Base-by-base conservation (phyloP, 2,329 filamentous ascomycete species). In the Ceratocystis albifundus region DNA sequence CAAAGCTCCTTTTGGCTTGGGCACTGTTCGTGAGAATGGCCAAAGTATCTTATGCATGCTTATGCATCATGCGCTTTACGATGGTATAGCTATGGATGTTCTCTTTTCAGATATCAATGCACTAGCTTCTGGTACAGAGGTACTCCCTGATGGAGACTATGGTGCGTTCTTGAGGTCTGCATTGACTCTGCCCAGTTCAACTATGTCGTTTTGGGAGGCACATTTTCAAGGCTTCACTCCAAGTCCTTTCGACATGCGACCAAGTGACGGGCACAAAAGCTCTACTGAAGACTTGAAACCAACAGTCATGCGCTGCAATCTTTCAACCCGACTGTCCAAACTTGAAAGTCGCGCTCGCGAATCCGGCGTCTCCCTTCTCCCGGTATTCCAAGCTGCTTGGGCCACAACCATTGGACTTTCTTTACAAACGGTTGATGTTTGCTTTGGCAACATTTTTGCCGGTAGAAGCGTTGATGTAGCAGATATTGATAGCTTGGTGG, bases 381-480 rank as follows among this genome's bases (percentile, higher is more conserved):
- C 87, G 0, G 70, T 89, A 0, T 81, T 86, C 41, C 90, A 96
- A 74, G 79, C 88, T 2, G 80, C 85, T 1, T 96, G 90, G 89
- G 81, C 84, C 0, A 81, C 81, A 53, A 75, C 88, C 0, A 73
- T 96, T 1, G 77, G 82, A 0, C 76, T 82, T 1, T 76, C 84
- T 1, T 79, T 85, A 1, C 73, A 78, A 0, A 76, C 77, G 4
- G 73, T 77, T 0, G 91, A 96, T 71, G 71, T 96, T 4, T 94
- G 89, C 73, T 96, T 96, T 71, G 92, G 93, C 0, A 94, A 90
- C 71, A 87, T 96, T 1, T 82, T 93, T 66, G 92, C 85, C 71
- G 91, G 92, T 1, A 84, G 92, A 6, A 87, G 85, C 0, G 73
- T 89, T 8, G 76, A 83, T 0, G 74, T 92, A 2, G 80, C 87